phyloP scores from a whole-genome alignment of 495 filamentous ascomycete species.

The Schizothecium vesticola region DNA sequence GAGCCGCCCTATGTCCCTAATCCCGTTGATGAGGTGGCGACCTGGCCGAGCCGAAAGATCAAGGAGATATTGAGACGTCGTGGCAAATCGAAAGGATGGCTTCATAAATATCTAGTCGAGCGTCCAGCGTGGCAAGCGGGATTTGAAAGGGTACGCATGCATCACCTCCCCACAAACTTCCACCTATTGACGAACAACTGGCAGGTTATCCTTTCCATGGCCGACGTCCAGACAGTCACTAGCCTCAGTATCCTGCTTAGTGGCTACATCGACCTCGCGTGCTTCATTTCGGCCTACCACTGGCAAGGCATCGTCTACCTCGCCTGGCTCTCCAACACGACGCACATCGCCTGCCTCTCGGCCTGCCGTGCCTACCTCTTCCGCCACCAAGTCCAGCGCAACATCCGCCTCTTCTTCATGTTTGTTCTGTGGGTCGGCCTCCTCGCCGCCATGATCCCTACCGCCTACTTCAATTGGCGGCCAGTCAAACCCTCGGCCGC shows the following conservation, averaged over 20 bases:
- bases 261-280: not conserved
- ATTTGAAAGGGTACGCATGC: not conserved
- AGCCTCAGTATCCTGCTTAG: constrained; percentile 7
- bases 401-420: not conserved
- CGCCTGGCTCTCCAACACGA: constrained; percentile 39
- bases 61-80: not conserved
- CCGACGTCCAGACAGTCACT: constrained; percentile 7
- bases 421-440: not conserved
- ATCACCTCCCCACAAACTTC: not conserved
- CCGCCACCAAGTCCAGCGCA: constrained; percentile 4
- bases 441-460: not conserved
- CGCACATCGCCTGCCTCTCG: constrained; percentile 34
- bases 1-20: not conserved
- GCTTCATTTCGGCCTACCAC: constrained; percentile 27
- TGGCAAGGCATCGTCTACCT: constrained; percentile 35
- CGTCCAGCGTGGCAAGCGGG: not conserved
- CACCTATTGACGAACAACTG: not conserved
- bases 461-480: constrained; percentile 5
- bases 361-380: constrained; percentile 25
- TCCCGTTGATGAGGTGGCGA: not conserved
- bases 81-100: not conserved
- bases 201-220: constrained; percentile 3
- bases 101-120: not conserved
- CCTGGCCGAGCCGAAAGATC: not conserved
- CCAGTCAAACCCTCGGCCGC: not conserved